These are phyloP conservation scores for Grammothele lineata DNA, from an alignment of 768 basidiomycete genomes.

Conservation along the genomic window DNA sequence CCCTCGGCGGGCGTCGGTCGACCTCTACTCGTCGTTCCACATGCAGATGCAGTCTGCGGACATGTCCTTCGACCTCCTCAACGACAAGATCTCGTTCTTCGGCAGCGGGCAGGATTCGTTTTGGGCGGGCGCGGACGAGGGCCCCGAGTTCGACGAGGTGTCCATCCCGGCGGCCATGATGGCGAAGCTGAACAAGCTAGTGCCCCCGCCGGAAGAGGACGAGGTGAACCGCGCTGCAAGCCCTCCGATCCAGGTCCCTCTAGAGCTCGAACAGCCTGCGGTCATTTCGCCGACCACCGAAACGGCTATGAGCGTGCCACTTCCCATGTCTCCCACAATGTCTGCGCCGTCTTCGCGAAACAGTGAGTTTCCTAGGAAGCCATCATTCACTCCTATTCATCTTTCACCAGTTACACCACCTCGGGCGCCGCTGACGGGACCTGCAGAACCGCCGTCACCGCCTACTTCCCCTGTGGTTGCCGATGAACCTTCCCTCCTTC, in stretches of 20 bases:
- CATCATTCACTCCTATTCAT: too few species aligned
- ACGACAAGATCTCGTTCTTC: constrained; percentile 33
- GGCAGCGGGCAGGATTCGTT: constrained; percentile 25
- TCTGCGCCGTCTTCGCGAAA: constrained; percentile 5
- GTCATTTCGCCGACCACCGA: constrained; percentile 8
- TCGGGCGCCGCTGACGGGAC: too few species aligned
- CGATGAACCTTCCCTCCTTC: constrained; percentile 10
- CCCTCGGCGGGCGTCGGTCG: constrained; percentile 28
- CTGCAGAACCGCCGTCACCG: constrained; percentile 5
- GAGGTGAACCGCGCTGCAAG: too few species aligned
- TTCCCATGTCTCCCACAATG: constrained; percentile 6
- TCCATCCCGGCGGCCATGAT: constrained; percentile 4
- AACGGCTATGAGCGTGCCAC: constrained; percentile 1
- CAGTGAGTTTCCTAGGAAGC: neutral
- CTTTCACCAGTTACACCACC: too few species aligned
- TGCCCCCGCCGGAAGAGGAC: neutral
- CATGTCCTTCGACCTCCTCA: constrained; percentile 32
- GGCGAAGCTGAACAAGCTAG: constrained; percentile 19
- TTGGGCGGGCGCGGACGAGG: constrained; percentile 18
- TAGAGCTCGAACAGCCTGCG: neutral
- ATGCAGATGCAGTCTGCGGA: constrained; percentile 30
- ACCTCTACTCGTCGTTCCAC: constrained; percentile 32
- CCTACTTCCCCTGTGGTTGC: constrained; percentile 9
- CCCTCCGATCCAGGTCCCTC: neutral
- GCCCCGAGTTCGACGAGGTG: constrained; percentile 19